Evolutionary conservation across 2,329 filamentous ascomycete species (phyloP).

Genomic region (Xylariaceae sp.): DNA sequence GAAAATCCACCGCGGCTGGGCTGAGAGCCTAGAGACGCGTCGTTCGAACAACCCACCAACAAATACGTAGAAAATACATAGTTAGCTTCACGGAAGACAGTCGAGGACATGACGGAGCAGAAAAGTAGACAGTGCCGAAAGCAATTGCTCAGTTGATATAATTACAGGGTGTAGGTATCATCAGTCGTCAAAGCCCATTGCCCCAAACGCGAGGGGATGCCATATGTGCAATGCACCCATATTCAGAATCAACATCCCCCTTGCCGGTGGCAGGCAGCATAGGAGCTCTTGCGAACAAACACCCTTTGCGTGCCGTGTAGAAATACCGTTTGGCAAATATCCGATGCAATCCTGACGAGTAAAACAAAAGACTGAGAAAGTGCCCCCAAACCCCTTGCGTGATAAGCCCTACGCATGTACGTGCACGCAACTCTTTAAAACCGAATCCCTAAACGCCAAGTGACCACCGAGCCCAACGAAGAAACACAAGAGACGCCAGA

Average conservation of each 20-base stretch:
- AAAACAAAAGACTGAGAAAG: slow-evolving; percentile 22
- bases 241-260: slow-evolving; percentile 4
- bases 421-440: slow-evolving; percentile 30
- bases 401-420: slow-evolving; percentile 23
- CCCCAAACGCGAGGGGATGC: slow-evolving; percentile 13
- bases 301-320: slow-evolving; percentile 3
- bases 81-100: not conserved
- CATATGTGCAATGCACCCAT: slow-evolving; percentile 26
- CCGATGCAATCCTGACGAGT: slow-evolving; percentile 21
- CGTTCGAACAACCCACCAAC: not conserved
- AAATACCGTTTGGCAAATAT: slow-evolving; percentile 6
- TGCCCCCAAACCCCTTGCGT: slow-evolving; percentile 27
- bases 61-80: not conserved
- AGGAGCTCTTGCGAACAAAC: slow-evolving; percentile 2
- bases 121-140: slow-evolving; percentile 14
- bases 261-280: not conserved
- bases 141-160: slow-evolving; percentile 29
- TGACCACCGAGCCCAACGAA: slow-evolving; percentile 27
- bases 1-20: slow-evolving; percentile 4
- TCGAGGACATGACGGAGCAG: not conserved
- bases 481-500: slow-evolving; percentile 31
- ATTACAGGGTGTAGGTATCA: slow-evolving; percentile 35
- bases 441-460: slow-evolving; percentile 33
- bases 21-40: slow-evolving; percentile 17
- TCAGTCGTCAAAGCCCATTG: slow-evolving; percentile 29